Conservation (phyloP, 2,329 filamentous ascomycete genomes). For the Sporothrix inflata region DNA sequence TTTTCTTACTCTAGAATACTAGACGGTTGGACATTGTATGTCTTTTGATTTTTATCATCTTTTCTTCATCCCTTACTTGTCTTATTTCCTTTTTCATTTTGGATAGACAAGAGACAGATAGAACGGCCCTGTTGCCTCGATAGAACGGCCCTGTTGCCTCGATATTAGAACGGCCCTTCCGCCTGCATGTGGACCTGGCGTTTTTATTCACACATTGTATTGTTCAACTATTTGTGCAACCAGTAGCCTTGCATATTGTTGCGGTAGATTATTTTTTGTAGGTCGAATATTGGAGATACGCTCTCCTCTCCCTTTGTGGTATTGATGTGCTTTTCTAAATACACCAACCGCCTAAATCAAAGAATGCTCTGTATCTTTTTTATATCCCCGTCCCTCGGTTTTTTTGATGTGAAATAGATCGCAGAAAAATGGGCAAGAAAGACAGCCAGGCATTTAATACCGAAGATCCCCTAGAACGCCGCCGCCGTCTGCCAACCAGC, state of each 20-base stretch:
- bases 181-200: conserved; percentile 22
- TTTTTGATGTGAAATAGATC: neutral
- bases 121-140: neutral
- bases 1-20: neutral
- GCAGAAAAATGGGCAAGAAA: neutral
- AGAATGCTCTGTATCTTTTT: neutral
- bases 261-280: neutral
- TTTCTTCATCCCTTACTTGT: neutral
- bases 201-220: neutral
- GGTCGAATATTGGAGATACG: neutral
- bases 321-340: neutral
- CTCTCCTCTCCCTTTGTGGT: neutral
- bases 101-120: conserved; percentile 18
- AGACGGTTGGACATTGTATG: neutral
- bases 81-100: neutral
- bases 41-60: neutral
- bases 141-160: conserved; percentile 3
- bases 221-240: neutral
- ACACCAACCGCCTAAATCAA: neutral
- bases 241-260: neutral
- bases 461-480: conserved; percentile 21
- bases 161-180: neutral
- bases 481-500: conserved; percentile 22
- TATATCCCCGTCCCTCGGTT: neutral
- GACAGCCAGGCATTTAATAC: neutral